Evolutionary conservation across 129 eudicot species (phyloP).

Genomic region (Chrysanthemum lavandulifolium): DNA sequence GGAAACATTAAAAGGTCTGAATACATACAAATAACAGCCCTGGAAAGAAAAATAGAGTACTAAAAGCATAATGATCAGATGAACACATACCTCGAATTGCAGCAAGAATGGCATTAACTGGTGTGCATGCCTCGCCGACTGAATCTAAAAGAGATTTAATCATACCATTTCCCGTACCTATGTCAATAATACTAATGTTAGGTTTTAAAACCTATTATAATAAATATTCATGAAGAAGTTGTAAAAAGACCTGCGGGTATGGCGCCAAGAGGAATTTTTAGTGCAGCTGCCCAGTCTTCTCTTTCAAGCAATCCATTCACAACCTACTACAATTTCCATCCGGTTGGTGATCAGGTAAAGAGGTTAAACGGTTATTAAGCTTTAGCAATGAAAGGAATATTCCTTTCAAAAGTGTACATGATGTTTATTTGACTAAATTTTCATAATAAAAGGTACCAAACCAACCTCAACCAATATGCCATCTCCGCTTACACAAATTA

Average conservation of each 20-base stretch:
- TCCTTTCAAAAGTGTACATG: neutral
- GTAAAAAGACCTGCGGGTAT: constrained; percentile 84
- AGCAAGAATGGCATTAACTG: constrained; percentile 64
- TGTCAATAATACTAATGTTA: constrained; percentile 26
- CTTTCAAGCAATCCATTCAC: constrained; percentile 90
- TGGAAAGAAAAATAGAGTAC: neutral
- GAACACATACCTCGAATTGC: constrained; percentile 59
- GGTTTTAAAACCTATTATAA: constrained; percentile 12
- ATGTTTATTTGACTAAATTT: constrained; percentile 2
- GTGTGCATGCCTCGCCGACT: constrained; percentile 75
- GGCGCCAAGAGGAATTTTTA: constrained; percentile 80
- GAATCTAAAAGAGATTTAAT: constrained; percentile 88
- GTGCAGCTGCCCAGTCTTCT: constrained; percentile 76
- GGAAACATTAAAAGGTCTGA: constrained; percentile 1
- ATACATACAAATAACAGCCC: neutral
- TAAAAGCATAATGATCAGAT: neutral
- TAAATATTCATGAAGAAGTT: constrained; percentile 17
- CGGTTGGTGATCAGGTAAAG: constrained; percentile 29
- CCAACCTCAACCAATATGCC: constrained; percentile 95
- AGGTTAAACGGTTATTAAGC: constrained; percentile 19
- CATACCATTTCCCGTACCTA: constrained; percentile 99
- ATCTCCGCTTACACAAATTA: constrained; percentile 93
- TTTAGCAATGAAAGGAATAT: neutral
- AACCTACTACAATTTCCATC: constrained; percentile 66
- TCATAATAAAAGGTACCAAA: constrained; percentile 18